phyloP scores from a whole-genome alignment of 2,329 filamentous ascomycete species.

The Coniochaeta pulveracea region DNA sequence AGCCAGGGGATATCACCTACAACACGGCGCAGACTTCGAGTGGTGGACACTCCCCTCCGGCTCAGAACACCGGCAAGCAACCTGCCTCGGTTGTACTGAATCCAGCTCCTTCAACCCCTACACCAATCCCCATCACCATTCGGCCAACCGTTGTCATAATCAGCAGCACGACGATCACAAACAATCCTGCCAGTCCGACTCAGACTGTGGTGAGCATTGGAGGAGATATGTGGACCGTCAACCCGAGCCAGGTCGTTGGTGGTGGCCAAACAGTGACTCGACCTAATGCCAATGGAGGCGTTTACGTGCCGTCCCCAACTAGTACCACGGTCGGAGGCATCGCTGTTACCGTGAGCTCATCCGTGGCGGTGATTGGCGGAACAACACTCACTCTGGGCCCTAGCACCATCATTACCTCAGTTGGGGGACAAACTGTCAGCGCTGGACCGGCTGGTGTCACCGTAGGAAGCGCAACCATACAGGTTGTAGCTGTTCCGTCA shows the following conservation, averaged over 20 bases:
- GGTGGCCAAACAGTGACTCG: constrained; percentile 31
- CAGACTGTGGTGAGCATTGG: constrained; percentile 30
- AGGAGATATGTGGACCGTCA: constrained; percentile 33
- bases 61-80: too few species aligned
- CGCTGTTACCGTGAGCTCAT: constrained; percentile 25
- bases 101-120: constrained; percentile 3
- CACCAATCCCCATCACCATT: constrained; percentile 29
- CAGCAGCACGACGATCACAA: constrained; percentile 30
- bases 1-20: background rate
- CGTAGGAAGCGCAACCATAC: constrained; percentile 24
- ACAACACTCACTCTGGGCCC: constrained; percentile 26
- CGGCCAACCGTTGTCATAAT: constrained; percentile 34
- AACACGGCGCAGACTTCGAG: background rate
- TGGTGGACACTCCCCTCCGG: background rate
- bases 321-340: constrained; percentile 25
- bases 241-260: constrained; percentile 32
- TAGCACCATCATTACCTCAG: constrained; percentile 19
- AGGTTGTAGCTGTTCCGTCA: constrained; percentile 19
- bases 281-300: constrained; percentile 18
- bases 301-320: constrained; percentile 22
- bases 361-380: constrained; percentile 27
- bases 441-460: constrained; percentile 21
- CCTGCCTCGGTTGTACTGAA: too few species aligned
- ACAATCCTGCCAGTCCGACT: constrained; percentile 23
- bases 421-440: constrained; percentile 20